These are phyloP conservation scores for Nothopassalora personata DNA, from an alignment of 2,329 filamentous ascomycete species.

Conservation along the genomic window DNA sequence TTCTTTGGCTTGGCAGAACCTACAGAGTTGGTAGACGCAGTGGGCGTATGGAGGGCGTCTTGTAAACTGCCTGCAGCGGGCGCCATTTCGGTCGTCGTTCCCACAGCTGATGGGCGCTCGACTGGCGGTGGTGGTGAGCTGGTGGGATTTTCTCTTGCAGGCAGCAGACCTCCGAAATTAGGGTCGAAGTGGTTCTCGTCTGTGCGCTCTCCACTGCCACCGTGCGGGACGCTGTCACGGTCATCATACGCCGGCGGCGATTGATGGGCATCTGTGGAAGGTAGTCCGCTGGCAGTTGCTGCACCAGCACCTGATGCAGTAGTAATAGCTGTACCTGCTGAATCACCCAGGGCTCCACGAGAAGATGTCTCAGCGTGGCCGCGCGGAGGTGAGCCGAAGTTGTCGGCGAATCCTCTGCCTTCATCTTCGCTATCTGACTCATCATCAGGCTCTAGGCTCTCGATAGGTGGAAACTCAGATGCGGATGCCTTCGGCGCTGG, in stretches of 20 bases:
- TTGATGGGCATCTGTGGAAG: constrained; percentile 50
- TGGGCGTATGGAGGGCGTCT: constrained; percentile 10
- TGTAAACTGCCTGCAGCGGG: constrained; percentile 7
- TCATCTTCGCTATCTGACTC: constrained; percentile 75
- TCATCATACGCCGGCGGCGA: constrained; percentile 56
- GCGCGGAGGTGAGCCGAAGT: constrained; percentile 58
- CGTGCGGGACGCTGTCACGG: constrained; percentile 31
- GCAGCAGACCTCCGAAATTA: constrained; percentile 53
- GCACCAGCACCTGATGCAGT: constrained; percentile 1
- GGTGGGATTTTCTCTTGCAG: constrained; percentile 51
- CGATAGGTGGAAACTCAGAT: constrained; percentile 83
- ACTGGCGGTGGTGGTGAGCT: constrained; percentile 10
- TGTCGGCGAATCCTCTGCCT: constrained; percentile 74
- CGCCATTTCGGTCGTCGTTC: constrained; percentile 11
- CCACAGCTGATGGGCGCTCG: constrained; percentile 4
- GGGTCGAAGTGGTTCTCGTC: constrained; percentile 42
- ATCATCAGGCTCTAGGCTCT: constrained; percentile 75
- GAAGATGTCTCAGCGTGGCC: constrained; percentile 8
- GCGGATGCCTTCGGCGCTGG: constrained; percentile 24
- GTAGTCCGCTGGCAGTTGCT: constrained; percentile 36
- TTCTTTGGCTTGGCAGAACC: constrained; percentile 35
- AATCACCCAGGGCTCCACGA: constrained; percentile 3
- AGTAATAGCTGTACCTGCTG: constrained; percentile 5
- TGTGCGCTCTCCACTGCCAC: constrained; percentile 28
- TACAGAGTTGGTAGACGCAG: constrained; percentile 5